Evolutionary conservation across 163 green algal species (phyloP).

Genomic region (Trebouxiophyceae sp.): DNA sequence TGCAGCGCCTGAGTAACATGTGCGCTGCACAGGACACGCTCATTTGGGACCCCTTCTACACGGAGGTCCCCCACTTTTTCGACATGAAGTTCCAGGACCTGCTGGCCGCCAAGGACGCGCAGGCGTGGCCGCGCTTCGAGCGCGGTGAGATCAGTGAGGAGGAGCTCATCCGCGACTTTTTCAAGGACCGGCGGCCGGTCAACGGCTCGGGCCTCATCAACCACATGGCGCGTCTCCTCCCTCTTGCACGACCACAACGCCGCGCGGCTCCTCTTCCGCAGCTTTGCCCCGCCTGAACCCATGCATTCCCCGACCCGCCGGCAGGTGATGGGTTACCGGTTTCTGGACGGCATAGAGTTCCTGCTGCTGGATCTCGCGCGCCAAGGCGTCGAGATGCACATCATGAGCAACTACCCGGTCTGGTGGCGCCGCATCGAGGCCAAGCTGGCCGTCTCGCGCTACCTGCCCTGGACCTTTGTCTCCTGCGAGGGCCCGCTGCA

Average conservation of each 20-base stretch:
- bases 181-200: conserved; percentile 54
- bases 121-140: conserved; percentile 68
- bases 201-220: conserved; percentile 48
- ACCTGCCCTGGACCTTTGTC: conserved; percentile 80
- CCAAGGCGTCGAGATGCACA: conserved; percentile 55
- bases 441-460: conserved; percentile 60
- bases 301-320: not conserved
- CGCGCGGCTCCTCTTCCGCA: no score
- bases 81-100: conserved; percentile 43
- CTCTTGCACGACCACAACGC: no score
- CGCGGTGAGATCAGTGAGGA: conserved; percentile 51
- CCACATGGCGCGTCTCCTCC: conserved; percentile 52
- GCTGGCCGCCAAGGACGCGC: conserved; percentile 53
- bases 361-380: conserved; percentile 51
- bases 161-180: conserved; percentile 60
- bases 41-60: conserved; percentile 62
- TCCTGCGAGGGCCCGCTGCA: conserved; percentile 66
- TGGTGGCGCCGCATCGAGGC: conserved; percentile 76
- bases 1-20: no score
- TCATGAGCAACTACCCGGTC: conserved; percentile 76
- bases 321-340: conserved; percentile 61
- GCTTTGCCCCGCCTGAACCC: no score
- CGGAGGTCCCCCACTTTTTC: conserved; percentile 62
- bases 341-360: conserved; percentile 65
- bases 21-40: conserved; percentile 43